phyloP scores from a whole-genome alignment of 805 yeast species.

The Wickerhamiella galacta region DNA sequence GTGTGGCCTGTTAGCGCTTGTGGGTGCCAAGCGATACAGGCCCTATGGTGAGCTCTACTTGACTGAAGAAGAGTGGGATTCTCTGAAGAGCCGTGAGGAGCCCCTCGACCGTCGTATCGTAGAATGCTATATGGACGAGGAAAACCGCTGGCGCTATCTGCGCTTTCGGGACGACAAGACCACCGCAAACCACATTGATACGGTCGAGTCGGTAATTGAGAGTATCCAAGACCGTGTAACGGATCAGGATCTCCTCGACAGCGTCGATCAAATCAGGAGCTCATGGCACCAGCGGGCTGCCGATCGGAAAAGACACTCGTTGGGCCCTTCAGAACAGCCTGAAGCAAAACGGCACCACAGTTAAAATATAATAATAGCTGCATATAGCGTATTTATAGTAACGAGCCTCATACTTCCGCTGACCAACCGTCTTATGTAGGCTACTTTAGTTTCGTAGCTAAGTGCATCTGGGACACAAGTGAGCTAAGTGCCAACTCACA shows the following conservation, averaged over 20 bases:
- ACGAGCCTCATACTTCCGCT: no score
- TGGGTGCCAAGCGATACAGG: conserved; percentile 38
- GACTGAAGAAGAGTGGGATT: conserved; percentile 64
- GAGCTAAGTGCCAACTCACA: no score
- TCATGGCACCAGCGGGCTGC: conserved; percentile 42
- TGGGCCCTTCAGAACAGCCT: neutral
- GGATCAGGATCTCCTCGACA: conserved; percentile 51
- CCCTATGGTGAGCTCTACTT: conserved; percentile 50
- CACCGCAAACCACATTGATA: conserved; percentile 69
- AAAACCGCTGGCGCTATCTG: conserved; percentile 64
- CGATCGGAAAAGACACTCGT: neutral
- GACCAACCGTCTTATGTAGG: no score
- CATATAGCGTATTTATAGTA: neutral
- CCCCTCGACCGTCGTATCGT: conserved; percentile 81
- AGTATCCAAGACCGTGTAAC: conserved; percentile 78
- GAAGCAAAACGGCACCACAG: neutral
- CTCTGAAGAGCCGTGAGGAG: conserved; percentile 47
- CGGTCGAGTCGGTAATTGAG: conserved; percentile 65
- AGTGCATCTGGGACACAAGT: no score
- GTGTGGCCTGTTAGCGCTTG: conserved; percentile 59
- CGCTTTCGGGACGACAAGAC: conserved; percentile 87
- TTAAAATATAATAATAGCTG: neutral
- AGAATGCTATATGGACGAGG: conserved; percentile 57
- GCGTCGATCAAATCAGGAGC: conserved; percentile 38
- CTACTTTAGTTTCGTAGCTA: no score